Conservation (phyloP, 495 filamentous ascomycete genomes). For the Neurospora tetraspora region DNA sequence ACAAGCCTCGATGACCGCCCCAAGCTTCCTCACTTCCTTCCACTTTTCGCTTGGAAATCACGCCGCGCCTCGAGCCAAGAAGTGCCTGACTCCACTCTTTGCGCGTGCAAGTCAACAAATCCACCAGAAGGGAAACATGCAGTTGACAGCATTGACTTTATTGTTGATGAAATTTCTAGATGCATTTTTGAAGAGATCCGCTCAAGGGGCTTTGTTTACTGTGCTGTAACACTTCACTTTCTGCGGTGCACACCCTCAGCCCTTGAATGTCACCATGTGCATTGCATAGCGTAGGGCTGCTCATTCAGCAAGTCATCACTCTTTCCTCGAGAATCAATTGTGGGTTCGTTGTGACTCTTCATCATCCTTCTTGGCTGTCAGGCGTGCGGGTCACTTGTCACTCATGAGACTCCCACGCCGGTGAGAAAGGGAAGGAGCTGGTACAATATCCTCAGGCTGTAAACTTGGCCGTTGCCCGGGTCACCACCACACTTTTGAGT, state of each 20-base stretch:
- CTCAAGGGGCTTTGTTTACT: neutral
- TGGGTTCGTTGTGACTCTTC: slow-evolving; percentile 10
- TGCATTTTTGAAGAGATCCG: too few relatives aligned
- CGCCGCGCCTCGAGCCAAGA: neutral
- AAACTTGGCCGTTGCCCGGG: neutral
- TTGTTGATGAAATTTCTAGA: too few relatives aligned
- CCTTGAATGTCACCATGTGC: neutral
- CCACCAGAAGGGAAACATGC: neutral
- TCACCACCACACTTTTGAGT: neutral
- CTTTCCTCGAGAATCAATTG: neutral
- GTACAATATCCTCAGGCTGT: neutral
- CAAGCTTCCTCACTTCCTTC: neutral
- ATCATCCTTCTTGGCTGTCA: neutral
- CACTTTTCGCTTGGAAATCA: neutral
- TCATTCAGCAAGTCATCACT: slow-evolving; percentile 1
- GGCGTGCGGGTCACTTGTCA: neutral
- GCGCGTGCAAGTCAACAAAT: neutral
- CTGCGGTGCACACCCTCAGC: neutral
- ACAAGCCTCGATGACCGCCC: neutral
- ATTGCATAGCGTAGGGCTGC: slow-evolving; percentile 11
- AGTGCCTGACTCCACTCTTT: neutral
- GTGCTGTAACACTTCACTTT: neutral
- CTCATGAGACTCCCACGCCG: neutral
- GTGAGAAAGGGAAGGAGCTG: neutral
- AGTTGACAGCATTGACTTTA: neutral